These are phyloP conservation scores for Diaporthe humulicola DNA, from an alignment of 2,329 filamentous ascomycete species.

Conservation along the genomic window DNA sequence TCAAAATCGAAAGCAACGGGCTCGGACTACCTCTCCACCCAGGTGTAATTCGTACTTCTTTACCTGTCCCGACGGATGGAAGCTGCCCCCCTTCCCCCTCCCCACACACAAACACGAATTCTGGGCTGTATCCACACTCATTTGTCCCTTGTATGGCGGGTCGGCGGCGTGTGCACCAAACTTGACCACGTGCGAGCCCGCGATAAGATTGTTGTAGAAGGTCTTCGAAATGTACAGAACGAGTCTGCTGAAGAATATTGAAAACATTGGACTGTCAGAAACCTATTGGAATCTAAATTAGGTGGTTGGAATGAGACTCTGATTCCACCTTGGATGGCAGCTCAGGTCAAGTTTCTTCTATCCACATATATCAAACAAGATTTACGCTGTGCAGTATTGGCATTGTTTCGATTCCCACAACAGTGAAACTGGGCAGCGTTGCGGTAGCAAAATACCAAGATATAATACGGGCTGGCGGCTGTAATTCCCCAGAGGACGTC, in stretches of 20 bases:
- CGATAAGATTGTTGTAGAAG: not conserved
- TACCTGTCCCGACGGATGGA: not conserved
- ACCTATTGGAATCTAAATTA: not conserved
- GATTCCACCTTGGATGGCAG: not conserved
- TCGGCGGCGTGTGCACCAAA: not conserved
- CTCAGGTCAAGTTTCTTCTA: not conserved
- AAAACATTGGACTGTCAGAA: not conserved
- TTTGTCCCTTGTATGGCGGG: not conserved
- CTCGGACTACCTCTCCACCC: not conserved
- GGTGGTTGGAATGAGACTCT: not conserved
- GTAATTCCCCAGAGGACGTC: not conserved
- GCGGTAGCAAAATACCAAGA: not conserved
- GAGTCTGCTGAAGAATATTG: no score
- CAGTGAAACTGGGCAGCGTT: not conserved
- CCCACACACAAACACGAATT: constrained; percentile 1
- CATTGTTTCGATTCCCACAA: constrained; percentile 3
- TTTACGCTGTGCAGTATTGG: not conserved
- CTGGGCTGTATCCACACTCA: not conserved
- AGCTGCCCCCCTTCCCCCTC: not conserved
- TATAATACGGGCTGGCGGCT: not conserved
- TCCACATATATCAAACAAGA: not conserved
- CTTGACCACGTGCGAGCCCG: not conserved
- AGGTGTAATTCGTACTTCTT: not conserved
- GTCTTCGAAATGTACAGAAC: not conserved
- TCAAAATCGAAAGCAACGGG: not conserved